These are phyloP conservation scores for Komagataea norvegica DNA, from an alignment of 1,139 yeast genomes.

Conservation along the genomic window DNA sequence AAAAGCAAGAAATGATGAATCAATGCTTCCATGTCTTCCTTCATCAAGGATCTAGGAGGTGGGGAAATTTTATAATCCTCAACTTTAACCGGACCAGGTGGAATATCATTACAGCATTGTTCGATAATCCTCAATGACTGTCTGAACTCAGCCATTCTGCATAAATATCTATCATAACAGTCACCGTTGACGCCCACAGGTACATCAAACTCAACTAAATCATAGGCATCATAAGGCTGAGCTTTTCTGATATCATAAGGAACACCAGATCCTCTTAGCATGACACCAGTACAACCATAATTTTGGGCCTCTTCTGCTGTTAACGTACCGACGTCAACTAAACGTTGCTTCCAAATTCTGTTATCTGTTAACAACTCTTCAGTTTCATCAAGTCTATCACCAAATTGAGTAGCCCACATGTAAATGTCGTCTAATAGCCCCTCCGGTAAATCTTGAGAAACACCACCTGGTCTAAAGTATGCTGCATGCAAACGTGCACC, in stretches of 20 bases:
- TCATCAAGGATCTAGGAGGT: conserved; percentile 79
- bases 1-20: conserved; percentile 85
- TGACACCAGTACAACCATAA: conserved; percentile 78
- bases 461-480: conserved; percentile 91
- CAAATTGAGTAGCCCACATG: conserved; percentile 96
- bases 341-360: conserved; percentile 91
- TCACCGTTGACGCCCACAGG: conserved; percentile 88
- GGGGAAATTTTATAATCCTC: conserved; percentile 85
- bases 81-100: conserved; percentile 88
- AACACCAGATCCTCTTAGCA: conserved; percentile 88
- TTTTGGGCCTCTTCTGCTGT: conserved; percentile 85
- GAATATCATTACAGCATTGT: conserved; percentile 89
- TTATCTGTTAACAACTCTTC: conserved; percentile 88
- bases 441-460: conserved; percentile 79
- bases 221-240: conserved; percentile 90
- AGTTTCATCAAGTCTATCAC: conserved; percentile 86
- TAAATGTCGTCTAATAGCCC: conserved; percentile 86
- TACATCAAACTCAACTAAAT: conserved; percentile 77
- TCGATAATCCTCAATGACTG: conserved; percentile 85
- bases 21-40: conserved; percentile 89
- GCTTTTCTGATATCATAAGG: conserved; percentile 85
- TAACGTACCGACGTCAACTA: conserved; percentile 73
- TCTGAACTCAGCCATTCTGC: conserved; percentile 89
- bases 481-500: conserved; percentile 91
- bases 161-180: conserved; percentile 84